Evolutionary conservation across 306 rosid genomes (phyloP).

Genomic region (Cucumis hystrix): DNA sequence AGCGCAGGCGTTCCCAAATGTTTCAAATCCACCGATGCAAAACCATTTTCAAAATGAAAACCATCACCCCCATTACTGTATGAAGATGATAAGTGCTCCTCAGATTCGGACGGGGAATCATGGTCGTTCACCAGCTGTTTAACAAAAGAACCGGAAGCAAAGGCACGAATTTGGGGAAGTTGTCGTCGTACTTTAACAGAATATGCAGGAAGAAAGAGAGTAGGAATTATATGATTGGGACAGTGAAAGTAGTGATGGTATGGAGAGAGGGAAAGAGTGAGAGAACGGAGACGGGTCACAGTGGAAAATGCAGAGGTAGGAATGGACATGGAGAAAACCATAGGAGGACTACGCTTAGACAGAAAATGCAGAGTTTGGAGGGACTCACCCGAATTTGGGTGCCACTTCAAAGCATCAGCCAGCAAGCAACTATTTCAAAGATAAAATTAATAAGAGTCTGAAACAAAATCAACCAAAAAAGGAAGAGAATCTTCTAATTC

Average conservation of each 20-base stretch:
- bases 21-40: constrained; percentile 22
- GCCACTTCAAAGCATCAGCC: background rate
- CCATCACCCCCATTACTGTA: constrained; percentile 9
- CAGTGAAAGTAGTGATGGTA: background rate
- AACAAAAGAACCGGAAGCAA: constrained; percentile 17
- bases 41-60: constrained; percentile 19
- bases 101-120: background rate
- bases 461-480: background rate
- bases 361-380: background rate
- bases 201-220: background rate
- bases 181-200: background rate
- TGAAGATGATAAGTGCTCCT: constrained; percentile 6
- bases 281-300: constrained; percentile 12
- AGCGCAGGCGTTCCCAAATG: constrained; percentile 23
- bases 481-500: background rate
- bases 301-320: constrained; percentile 11
- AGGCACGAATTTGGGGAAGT: background rate
- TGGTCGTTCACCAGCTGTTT: constrained; percentile 18
- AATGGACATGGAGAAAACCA: constrained; percentile 3
- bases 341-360: background rate
- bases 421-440: background rate
- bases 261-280: constrained; percentile 11
- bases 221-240: background rate
- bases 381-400: too few relatives aligned
- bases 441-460: background rate